A percentile compares a stretch with the other conserved stretches of the same genome.
phyloP scores from a whole-genome alignment of 2,329 filamentous ascomycete species.

The Claviceps citrina region DNA sequence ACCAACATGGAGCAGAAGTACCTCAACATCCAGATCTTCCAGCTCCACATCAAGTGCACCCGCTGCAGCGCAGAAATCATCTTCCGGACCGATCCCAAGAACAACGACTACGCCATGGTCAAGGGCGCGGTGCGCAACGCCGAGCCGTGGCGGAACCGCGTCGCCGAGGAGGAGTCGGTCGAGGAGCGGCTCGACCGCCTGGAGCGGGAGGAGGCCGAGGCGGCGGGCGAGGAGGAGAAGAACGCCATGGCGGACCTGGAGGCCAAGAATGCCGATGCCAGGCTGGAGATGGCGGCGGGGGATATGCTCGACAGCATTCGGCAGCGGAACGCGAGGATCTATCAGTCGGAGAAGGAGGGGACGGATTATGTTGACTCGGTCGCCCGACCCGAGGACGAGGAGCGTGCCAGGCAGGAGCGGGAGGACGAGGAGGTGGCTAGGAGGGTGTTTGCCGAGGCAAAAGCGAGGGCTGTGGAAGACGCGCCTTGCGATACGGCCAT shows the following conservation, averaged over 20 bases:
- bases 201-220: conserved; percentile 56
- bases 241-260: conserved; percentile 94
- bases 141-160: conserved; percentile 64
- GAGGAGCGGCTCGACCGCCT: conserved; percentile 75
- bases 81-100: conserved; percentile 88
- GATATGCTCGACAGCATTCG: conserved; percentile 92
- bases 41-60: conserved; percentile 74
- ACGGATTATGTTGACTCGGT: conserved; percentile 43
- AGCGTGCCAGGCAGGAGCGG: conserved; percentile 50
- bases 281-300: conserved; percentile 89
- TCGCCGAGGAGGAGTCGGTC: conserved; percentile 60
- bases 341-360: conserved; percentile 56
- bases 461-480: conserved; percentile 35
- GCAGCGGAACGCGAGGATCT: conserved; percentile 75
- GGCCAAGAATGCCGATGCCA: conserved; percentile 81
- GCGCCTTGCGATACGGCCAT: conserved; percentile 6
- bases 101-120: conserved; percentile 74
- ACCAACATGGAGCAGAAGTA: conserved; percentile 80
- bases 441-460: conserved; percentile 55
- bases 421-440: conserved; percentile 75
- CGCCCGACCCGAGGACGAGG: conserved; percentile 39
- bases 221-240: conserved; percentile 50
- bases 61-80: conserved; percentile 75
- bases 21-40: conserved; percentile 70
- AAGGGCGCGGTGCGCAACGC: conserved; percentile 82